These are phyloP conservation scores for Mariannaea elegans DNA, from an alignment of 2,329 filamentous ascomycete species.

Conservation along the genomic window DNA sequence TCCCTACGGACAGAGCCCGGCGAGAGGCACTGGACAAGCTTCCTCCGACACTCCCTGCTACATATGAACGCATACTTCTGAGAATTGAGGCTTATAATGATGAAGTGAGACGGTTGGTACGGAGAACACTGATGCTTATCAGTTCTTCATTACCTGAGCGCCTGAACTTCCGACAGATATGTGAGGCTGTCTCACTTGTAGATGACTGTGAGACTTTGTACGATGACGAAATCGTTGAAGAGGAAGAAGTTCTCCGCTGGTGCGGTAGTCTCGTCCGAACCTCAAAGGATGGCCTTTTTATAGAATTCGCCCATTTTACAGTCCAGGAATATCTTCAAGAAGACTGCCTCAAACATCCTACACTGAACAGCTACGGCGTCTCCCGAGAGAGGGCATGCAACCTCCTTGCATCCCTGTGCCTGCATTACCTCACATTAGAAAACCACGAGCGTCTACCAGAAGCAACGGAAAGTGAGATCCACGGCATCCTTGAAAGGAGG, in stretches of 20 bases:
- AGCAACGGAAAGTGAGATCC: neutral
- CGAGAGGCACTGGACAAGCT: constrained; percentile 4
- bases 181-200: constrained; percentile 11
- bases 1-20: neutral
- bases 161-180: neutral
- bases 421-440: constrained; percentile 1
- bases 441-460: neutral
- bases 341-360: neutral
- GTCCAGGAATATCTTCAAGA: neutral
- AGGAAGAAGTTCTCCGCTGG: neutral
- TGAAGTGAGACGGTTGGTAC: neutral
- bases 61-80: constrained; percentile 13
- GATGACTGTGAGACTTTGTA: neutral
- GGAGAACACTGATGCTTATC: neutral
- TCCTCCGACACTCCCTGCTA: constrained; percentile 6
- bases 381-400: neutral
- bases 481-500: neutral
- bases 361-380: neutral
- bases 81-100: neutral
- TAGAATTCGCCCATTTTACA: constrained; percentile 7
- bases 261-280: constrained; percentile 17
- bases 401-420: neutral
- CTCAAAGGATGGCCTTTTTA: neutral
- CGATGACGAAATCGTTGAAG: neutral
- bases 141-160: accelerated